phyloP scores from a whole-genome alignment of 768 basidiomycete species.

The Candolleomyces aberdarensis region DNA sequence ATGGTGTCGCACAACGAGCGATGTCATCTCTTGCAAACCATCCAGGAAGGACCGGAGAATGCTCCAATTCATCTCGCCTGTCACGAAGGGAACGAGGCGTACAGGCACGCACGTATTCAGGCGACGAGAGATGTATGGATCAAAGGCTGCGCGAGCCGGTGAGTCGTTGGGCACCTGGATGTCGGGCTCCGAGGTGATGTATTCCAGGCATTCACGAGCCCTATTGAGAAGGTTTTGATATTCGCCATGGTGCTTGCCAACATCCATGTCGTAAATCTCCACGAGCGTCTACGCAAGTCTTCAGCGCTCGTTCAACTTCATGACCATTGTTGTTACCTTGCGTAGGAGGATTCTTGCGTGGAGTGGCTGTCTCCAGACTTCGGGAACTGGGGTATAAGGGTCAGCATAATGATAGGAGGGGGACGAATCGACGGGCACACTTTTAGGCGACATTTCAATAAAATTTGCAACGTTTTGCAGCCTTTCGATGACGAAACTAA shows the following conservation, averaged over 20 bases:
- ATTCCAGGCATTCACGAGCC: constrained; percentile 39
- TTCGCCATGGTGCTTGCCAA: constrained; percentile 32
- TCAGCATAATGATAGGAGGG: background rate
- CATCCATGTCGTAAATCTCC: constrained; percentile 43
- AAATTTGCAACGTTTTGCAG: constrained; percentile 64
- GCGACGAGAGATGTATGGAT: constrained; percentile 63
- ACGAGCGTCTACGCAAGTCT: constrained; percentile 39
- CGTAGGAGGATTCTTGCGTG: constrained; percentile 53
- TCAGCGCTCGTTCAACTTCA: background rate
- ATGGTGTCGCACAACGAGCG: constrained; percentile 40
- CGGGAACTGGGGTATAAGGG: constrained; percentile 31
- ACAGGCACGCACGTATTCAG: constrained; percentile 69
- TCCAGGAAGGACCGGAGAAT: constrained; percentile 47
- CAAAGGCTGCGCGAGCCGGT: constrained; percentile 53
- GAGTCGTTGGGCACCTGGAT: constrained; percentile 41
- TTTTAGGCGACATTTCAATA: constrained; percentile 45
- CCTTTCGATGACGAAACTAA: constrained; percentile 46
- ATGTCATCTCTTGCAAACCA: constrained; percentile 51
- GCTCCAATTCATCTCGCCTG: constrained; percentile 50
- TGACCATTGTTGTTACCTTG: constrained; percentile 37
- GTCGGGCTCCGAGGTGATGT: constrained; percentile 35
- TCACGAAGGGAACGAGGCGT: constrained; percentile 51
- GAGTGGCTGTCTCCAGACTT: constrained; percentile 50
- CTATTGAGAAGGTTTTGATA: constrained; percentile 34
- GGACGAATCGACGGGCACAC: constrained; percentile 23